Evolutionary conservation across 768 basidiomycete genomes (phyloP), one percentile per base, ranked within the genome.

Genomic region (Phanerochaete sordida): DNA sequence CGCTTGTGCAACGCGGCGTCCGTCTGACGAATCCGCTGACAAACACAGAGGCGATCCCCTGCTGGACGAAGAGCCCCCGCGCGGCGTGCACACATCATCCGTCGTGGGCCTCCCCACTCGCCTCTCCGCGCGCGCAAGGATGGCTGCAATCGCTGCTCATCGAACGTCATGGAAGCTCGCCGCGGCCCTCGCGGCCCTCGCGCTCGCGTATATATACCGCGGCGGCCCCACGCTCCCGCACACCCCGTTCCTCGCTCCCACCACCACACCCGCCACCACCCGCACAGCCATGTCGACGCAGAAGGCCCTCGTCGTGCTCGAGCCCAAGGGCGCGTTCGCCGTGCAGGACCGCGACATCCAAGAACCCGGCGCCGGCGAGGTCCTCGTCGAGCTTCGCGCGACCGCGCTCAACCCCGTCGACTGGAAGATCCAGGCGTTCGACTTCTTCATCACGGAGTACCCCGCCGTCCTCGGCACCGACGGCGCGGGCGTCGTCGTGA

Each of bases 401-500:
- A 66, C 69, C 9, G 68, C 67, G 1, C 60, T 75, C 15, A 73
- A 75, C 49, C 74, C 74, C 1, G 68, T 68, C 13, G 75, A 76
- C 62, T 74, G 73, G 72, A 71, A 71, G 60, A 65, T 78, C 30
- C 74, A 73, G 49, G 58, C 66, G 50, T 61, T 62, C 52, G 76
- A 74, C 13, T 15, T 62, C 0, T 71, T 75, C 46, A 57, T 75
- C 19, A 64, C 75, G 4, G 56, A 64, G 1, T 81, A 63, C 62
- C 80, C 77, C 19, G 66, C 53, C 39, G 31, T 68, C n/a, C 53
- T 62, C 16, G 65, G 67, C 15, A 28, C 43, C 0, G 65, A 68
- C 55, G 58, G 49, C 26, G 72, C 79, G 0, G 80, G 80, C 2
- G 62, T 69, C 13, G 76, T 82, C 23, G 71, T 72, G 23, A 69